Percentiles rank a stretch among this genome's conserved stretches.
These are phyloP conservation scores for Auricularia cornea DNA, from an alignment of 768 basidiomycete genomes.

Conservation along the genomic window DNA sequence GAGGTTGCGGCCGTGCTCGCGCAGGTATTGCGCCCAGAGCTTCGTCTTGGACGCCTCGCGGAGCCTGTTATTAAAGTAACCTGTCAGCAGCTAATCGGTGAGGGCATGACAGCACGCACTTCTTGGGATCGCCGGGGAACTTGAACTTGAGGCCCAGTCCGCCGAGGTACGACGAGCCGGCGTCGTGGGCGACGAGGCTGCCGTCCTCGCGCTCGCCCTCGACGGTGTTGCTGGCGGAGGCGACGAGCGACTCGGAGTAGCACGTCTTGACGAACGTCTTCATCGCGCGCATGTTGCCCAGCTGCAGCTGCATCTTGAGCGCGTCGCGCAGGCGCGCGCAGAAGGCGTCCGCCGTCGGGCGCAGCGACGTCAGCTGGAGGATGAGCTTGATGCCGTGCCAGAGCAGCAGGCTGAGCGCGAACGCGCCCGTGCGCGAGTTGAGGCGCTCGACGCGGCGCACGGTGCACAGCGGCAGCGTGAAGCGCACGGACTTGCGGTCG, in stretches of 20 bases:
- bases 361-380: slow-evolving; percentile 86
- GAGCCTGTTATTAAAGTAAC: slow-evolving; percentile 41
- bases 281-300: slow-evolving; percentile 87
- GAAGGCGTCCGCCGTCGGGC: slow-evolving; percentile 90
- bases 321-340: slow-evolving; percentile 82
- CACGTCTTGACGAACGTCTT: slow-evolving; percentile 87
- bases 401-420: slow-evolving; percentile 87
- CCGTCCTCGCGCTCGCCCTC: slow-evolving; percentile 66
- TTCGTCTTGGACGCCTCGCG: slow-evolving; percentile 92
- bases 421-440: slow-evolving; percentile 89
- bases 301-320: slow-evolving; percentile 80
- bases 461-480: slow-evolving; percentile 86
- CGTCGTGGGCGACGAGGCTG: slow-evolving; percentile 38
- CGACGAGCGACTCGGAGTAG: slow-evolving; percentile 85
- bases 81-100: neutral
- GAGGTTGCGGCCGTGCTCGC: slow-evolving; percentile 87
- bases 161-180: slow-evolving; percentile 56
- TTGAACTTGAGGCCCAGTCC: slow-evolving; percentile 77
- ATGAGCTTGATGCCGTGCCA: slow-evolving; percentile 95
- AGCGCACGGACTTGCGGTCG: slow-evolving; percentile 86
- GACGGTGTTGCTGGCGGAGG: slow-evolving; percentile 25
- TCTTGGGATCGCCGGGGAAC: slow-evolving; percentile 89
- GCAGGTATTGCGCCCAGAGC: slow-evolving; percentile 85
- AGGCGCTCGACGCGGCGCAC: slow-evolving; percentile 90
- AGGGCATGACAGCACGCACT: slow-evolving; percentile 39